Conservation (phyloP, 2,329 filamentous ascomycete genomes). For the Ramularia endophylla region DNA sequence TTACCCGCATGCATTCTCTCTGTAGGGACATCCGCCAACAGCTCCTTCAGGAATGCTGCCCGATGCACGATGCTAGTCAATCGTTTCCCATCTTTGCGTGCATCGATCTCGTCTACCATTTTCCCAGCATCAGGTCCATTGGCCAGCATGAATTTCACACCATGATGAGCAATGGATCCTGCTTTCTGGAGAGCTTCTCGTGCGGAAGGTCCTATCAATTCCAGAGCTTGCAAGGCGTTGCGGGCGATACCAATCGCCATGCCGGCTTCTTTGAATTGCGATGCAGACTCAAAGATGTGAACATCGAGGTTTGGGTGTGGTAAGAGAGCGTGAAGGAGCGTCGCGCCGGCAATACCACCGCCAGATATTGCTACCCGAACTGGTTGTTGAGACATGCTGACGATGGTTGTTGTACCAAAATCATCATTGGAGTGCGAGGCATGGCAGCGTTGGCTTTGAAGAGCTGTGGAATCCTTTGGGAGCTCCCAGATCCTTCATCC, state of each 20-base stretch:
- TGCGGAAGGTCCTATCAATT: conserved; percentile 9
- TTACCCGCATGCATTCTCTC: conserved; percentile 13
- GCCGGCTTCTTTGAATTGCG: background rate
- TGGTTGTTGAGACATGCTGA: conserved; percentile 1
- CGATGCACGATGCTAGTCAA: conserved; percentile 14
- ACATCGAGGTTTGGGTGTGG: conserved; percentile 9
- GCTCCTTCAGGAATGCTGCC: conserved; percentile 10
- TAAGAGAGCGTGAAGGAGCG: conserved; percentile 10
- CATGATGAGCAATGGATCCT: conserved; percentile 5
- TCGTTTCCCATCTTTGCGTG: conserved; percentile 6
- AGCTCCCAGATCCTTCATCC: too few relatives aligned
- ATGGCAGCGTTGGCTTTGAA: too few relatives aligned
- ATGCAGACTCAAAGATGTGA: conserved; percentile 15
- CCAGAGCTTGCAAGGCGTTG: conserved; percentile 9
- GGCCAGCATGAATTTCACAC: background rate
- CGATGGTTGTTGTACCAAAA: too few relatives aligned
- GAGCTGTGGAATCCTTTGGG: too few relatives aligned
- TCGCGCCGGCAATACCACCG: conserved; percentile 12
- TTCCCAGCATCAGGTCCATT: conserved; percentile 9
- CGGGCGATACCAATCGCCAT: conserved; percentile 6
- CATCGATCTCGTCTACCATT: conserved; percentile 9
- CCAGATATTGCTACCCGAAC: conserved; percentile 13
- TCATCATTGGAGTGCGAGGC: too few relatives aligned
- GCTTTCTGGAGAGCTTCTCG: conserved; percentile 8
- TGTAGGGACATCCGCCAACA: conserved; percentile 6